These are phyloP conservation scores for Penicillium egyptiacum DNA, from an alignment of 495 filamentous ascomycete species.

Conservation along the genomic window DNA sequence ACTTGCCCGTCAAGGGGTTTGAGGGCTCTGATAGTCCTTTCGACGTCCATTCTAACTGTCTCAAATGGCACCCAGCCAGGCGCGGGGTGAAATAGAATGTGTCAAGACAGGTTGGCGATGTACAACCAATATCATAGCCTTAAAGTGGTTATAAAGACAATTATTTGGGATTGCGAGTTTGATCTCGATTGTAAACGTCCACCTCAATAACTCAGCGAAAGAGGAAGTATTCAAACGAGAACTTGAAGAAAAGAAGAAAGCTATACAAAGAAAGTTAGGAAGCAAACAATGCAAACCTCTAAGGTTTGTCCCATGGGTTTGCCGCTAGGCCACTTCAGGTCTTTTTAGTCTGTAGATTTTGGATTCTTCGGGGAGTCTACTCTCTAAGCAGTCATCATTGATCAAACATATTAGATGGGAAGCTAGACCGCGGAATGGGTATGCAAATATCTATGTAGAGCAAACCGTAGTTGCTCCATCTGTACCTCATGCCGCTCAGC, in stretches of 20 bases:
- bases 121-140: neutral
- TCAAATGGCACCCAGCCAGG: neutral
- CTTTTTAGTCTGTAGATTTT: neutral
- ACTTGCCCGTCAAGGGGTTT: slow-evolving; percentile 35
- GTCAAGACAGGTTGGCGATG: neutral
- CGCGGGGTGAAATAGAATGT: slow-evolving; percentile 2
- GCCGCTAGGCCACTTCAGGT: neutral
- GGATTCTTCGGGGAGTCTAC: neutral
- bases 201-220: neutral
- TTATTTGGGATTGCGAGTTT: no score
- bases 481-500: neutral
- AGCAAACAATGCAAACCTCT: slow-evolving; percentile 10
- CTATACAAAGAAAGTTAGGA: slow-evolving; percentile 11
- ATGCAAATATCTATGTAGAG: neutral
- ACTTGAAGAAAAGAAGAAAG: neutral
- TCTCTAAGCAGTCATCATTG: neutral
- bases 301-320: no score
- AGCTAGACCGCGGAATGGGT: neutral
- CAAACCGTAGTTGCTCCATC: neutral
- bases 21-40: slow-evolving; percentile 25
- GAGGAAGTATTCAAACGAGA: neutral
- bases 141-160: neutral
- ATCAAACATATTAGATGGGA: neutral
- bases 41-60: slow-evolving; percentile 27
- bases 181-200: neutral